Percentiles rank a stretch among this genome's conserved stretches.
phyloP scores from a whole-genome alignment of 495 filamentous ascomycete genomes.

The Hyaloscypha hepaticicola region DNA sequence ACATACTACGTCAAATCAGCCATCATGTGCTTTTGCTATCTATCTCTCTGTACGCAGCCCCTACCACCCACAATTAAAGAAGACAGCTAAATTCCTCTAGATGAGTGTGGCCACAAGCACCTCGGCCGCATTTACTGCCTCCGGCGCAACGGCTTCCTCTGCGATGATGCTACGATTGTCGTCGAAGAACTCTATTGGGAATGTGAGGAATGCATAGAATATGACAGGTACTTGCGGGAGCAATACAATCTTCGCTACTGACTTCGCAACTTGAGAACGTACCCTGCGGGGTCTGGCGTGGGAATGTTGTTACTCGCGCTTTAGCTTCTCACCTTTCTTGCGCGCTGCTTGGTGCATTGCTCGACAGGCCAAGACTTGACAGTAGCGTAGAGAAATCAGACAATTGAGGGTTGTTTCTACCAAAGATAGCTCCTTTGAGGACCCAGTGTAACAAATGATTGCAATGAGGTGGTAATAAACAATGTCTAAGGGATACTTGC shows the following conservation, averaged over 20 bases:
- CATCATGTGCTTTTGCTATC: neutral
- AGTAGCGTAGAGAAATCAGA: neutral
- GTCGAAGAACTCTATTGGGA: neutral
- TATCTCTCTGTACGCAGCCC: neutral
- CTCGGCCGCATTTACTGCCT: neutral
- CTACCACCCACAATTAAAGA: neutral
- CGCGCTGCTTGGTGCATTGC: neutral
- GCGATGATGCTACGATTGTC: neutral
- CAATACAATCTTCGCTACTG: neutral
- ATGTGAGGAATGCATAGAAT: neutral
- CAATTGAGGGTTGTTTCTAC: neutral
- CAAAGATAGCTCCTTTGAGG: neutral
- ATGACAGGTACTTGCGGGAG: neutral
- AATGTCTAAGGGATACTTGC: too few relatives aligned
- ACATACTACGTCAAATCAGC: neutral
- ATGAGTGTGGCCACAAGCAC: constrained; percentile 15
- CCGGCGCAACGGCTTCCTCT: neutral
- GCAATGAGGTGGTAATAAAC: too few relatives aligned
- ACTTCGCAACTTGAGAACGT: neutral
- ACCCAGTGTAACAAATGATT: too few relatives aligned
- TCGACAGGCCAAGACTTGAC: neutral
- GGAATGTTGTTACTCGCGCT: neutral
- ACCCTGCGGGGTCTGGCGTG: neutral
- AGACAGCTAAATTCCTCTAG: neutral
- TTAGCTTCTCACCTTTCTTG: neutral